Conservation (phyloP, 768 basidiomycete genomes). For the Collybia sp. region DNA sequence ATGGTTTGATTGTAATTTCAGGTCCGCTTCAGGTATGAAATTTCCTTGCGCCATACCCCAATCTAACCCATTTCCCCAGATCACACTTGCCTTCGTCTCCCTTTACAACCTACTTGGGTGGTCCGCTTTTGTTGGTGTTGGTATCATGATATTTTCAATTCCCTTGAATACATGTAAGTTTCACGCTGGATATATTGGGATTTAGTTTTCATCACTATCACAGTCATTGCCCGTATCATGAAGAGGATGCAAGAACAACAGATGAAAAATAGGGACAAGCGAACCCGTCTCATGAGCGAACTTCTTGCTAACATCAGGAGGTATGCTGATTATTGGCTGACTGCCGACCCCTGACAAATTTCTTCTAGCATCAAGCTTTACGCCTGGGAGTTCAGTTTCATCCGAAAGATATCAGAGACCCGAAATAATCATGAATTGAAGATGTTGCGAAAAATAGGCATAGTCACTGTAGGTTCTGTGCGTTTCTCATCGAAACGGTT, state of each 20-base stretch:
- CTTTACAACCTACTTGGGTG: conserved; percentile 89
- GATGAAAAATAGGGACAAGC: conserved; percentile 89
- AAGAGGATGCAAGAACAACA: conserved; percentile 81
- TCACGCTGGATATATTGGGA: background rate
- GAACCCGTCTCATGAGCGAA: conserved; percentile 88
- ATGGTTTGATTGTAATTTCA: conserved; percentile 79
- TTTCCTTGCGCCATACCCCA: background rate
- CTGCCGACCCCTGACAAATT: background rate
- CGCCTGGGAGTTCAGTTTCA: conserved; percentile 93
- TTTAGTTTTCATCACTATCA: background rate
- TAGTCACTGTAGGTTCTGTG: conserved; percentile 49
- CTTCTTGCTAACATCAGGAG: conserved; percentile 90
- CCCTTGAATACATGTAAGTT: conserved; percentile 60
- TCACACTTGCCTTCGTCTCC: conserved; percentile 84
- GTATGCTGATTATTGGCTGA: conserved; percentile 20
- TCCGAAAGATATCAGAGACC: conserved; percentile 71
- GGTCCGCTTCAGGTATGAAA: conserved; percentile 73
- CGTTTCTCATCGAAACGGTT: conserved; percentile 7
- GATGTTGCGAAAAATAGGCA: conserved; percentile 79
- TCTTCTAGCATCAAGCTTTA: conserved; percentile 80
- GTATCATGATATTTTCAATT: conserved; percentile 79
- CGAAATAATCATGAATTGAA: conserved; percentile 80
- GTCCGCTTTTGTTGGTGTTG: conserved; percentile 88
- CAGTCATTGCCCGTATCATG: conserved; percentile 60
- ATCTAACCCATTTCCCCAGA: conserved; percentile 33